Evolutionary conservation across 2,329 filamentous ascomycete species (phyloP), one percentile per base, ranked within the genome.

Genomic region (Xylariaceae sp.): DNA sequence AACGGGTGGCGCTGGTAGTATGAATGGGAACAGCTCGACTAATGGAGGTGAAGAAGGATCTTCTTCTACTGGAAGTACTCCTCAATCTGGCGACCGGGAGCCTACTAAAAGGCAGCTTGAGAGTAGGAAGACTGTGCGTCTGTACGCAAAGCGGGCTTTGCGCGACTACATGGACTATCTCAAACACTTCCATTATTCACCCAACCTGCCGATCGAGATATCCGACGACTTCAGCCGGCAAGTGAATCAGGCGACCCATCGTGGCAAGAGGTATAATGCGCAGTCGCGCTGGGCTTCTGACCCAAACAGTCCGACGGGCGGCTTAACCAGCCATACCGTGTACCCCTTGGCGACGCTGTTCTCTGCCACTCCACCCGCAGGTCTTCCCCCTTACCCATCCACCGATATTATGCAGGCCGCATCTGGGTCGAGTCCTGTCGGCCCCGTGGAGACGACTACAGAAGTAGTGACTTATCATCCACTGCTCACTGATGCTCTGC

Each of bases 401-500:
- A 77, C 74, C 5, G 73, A 76, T 1, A 54, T 76, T 15, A 63
- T 72, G 34, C 58, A 71, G 60, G 50, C 69, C 18, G 60, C 70
- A 13, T 67, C 72, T 42, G 58, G 62, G 42, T 17, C 49, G 10
- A 55, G 50, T 30, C 23, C 70, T 8, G 57, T 62, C 5, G 69
- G 74, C 11, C 62, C 72, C 3, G 64, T 75, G 39, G 71, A 77
- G 59, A 74, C 73, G 30, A 70, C 70, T 10, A 73, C 71, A 49
- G 88, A 91, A 74, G 81, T 82, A 47, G 80, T 90, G 34, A 94
- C 89, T 0, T 94, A 90, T 71, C 90, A 95, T 68, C 91, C 90
- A 0, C 80, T 94, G 7, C 79, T 95, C 9, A 85, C 85, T 5
- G 90, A 95, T 65, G 88, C 88, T 1, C 80, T 95, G 0, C 90